Conservation (phyloP, 2,329 filamentous ascomycete species). For the Chalaropsis ovoidea region DNA sequence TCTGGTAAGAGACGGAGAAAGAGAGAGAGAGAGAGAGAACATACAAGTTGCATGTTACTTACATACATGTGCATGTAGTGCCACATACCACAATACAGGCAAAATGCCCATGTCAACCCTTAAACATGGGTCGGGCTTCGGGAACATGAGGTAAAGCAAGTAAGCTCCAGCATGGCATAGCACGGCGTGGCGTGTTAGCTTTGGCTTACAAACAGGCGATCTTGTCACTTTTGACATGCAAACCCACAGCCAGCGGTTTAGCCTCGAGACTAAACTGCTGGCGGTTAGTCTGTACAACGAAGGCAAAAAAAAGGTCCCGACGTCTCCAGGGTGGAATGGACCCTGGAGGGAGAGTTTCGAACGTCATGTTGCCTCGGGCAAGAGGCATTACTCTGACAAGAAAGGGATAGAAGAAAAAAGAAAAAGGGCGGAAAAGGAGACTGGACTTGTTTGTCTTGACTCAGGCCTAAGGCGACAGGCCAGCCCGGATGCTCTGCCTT, state of each 20-base stretch:
- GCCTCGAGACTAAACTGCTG: slow-evolving; percentile 1
- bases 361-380: neutral
- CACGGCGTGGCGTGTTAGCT: neutral
- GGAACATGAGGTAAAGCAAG: neutral
- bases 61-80: neutral
- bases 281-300: slow-evolving; percentile 11
- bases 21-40: neutral
- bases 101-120: slow-evolving; percentile 1
- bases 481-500: no score
- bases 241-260: neutral
- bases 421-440: neutral
- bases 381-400: neutral
- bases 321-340: neutral
- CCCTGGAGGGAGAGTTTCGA: neutral
- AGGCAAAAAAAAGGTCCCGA: slow-evolving; percentile 2
- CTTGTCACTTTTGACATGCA: slow-evolving; percentile 8
- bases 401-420: neutral
- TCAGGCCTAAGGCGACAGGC: no score
- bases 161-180: neutral
- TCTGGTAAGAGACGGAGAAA: neutral
- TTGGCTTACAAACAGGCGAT: neutral
- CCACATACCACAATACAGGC: neutral
- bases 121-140: slow-evolving; percentile 5
- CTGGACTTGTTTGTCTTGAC: neutral
- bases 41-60: neutral